A percentile compares a stretch with the other conserved stretches of the same genome.
These are phyloP conservation scores for Septoria linicola DNA, from an alignment of 2,329 filamentous ascomycete species.

Conservation along the genomic window DNA sequence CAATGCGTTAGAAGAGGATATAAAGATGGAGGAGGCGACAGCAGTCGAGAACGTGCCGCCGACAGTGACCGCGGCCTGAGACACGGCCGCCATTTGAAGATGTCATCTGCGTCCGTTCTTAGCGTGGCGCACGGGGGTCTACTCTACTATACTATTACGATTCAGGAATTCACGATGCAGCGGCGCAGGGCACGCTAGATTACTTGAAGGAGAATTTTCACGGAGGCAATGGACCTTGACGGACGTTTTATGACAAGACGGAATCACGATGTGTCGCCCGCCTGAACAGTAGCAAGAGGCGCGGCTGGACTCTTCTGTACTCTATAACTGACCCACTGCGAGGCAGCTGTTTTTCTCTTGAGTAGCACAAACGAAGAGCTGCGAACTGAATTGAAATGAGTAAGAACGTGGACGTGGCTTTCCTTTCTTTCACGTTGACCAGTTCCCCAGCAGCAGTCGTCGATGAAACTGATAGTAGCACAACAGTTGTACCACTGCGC, in stretches of 20 bases:
- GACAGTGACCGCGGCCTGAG: constrained; percentile 17
- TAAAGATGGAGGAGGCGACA: constrained; percentile 31
- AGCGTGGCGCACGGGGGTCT: constrained; percentile 22
- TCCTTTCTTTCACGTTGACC: too few relatives aligned
- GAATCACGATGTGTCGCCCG: constrained; percentile 15
- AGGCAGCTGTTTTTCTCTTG: constrained; percentile 15
- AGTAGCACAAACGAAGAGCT: constrained; percentile 17
- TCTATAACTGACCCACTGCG: constrained; percentile 13
- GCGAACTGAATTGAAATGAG: constrained; percentile 8
- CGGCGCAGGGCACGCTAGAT: constrained; percentile 1
- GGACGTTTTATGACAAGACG: constrained; percentile 12
- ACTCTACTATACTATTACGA: constrained; percentile 18
- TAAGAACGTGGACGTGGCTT: not conserved
- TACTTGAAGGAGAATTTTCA: not conserved
- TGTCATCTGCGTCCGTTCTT: constrained; percentile 16
- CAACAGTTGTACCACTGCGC: too few relatives aligned
- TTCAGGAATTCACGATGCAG: constrained; percentile 13
- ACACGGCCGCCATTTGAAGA: not conserved
- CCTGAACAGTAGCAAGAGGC: constrained; percentile 5
- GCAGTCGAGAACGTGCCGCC: constrained; percentile 14
- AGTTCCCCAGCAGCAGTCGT: too few relatives aligned
- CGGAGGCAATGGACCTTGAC: not conserved
- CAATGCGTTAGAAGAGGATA: constrained; percentile 31
- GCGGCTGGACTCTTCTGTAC: constrained; percentile 14
- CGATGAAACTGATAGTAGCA: too few relatives aligned